phyloP scores from a whole-genome alignment of 768 basidiomycete species.

The Auricularia sp. region DNA sequence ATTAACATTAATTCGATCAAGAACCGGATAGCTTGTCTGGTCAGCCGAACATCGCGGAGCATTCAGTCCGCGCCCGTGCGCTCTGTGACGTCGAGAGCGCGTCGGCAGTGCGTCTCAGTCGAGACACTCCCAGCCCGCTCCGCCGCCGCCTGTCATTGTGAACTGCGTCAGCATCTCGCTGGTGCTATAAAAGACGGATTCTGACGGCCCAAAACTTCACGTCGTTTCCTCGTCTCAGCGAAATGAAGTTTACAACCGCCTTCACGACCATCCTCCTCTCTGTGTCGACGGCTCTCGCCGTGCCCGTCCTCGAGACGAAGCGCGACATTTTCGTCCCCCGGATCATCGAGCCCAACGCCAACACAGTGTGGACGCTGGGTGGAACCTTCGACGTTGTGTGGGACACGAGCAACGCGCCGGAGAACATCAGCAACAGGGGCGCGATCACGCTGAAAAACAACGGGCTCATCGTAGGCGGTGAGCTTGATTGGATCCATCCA shows the following conservation, averaged over 20 bases:
- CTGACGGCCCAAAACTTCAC: no score
- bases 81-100: no score
- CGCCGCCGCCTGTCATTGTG: no score
- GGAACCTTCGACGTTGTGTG: constrained; percentile 18
- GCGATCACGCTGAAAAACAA: neutral
- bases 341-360: constrained; percentile 14
- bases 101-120: no score
- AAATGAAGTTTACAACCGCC: neutral
- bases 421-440: neutral
- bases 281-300: neutral
- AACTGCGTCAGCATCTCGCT: no score
- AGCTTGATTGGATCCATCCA: neutral
- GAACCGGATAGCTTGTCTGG: no score
- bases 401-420: constrained; percentile 6
- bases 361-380: constrained; percentile 17
- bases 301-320: neutral
- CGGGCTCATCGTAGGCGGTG: neutral
- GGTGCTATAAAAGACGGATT: no score
- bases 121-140: no score
- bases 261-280: neutral
- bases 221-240: no score
- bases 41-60: no score
- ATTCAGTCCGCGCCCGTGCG: no score
- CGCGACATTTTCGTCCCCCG: constrained; percentile 19
- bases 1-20: no score